Percentiles rank a stretch among this genome's conserved stretches.
Conservation (phyloP, 371 early-diverging fungal genomes). For the Mucor indicus region DNA sequence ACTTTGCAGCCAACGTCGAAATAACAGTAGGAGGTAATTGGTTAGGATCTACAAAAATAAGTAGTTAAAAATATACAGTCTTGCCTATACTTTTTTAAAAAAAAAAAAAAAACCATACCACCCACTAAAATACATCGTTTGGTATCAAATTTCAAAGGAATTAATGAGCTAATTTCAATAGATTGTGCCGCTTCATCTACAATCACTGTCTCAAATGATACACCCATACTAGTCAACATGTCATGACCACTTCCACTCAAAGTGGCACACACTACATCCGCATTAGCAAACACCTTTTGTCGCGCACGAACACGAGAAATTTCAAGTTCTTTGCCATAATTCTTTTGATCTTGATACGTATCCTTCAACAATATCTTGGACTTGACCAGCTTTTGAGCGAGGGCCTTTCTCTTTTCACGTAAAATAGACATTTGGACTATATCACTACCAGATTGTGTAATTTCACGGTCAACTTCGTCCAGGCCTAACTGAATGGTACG, state of each 20-base stretch:
- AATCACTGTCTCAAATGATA: slow-evolving; percentile 80
- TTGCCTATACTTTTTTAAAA: neutral
- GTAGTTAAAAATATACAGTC: neutral
- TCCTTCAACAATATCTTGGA: slow-evolving; percentile 42
- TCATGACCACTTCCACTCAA: slow-evolving; percentile 90
- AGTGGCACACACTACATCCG: slow-evolving; percentile 80
- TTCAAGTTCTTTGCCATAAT: slow-evolving; percentile 48
- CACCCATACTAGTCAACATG: slow-evolving; percentile 56
- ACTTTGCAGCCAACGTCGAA: slow-evolving; percentile 70
- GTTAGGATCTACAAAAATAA: slow-evolving; percentile 73
- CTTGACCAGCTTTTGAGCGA: slow-evolving; percentile 29
- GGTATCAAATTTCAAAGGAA: slow-evolving; percentile 87
- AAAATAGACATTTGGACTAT: slow-evolving; percentile 20
- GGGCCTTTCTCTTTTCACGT: slow-evolving; percentile 26
- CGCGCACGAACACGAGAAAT: slow-evolving; percentile 54
- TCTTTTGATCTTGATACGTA: slow-evolving; percentile 39
- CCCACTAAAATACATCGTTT: slow-evolving; percentile 92
- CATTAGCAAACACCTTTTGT: slow-evolving; percentile 65
- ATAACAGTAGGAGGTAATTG: slow-evolving; percentile 96
- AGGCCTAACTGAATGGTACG: slow-evolving; percentile 45
- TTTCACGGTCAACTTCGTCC: slow-evolving; percentile 52
- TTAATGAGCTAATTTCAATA: slow-evolving; percentile 86
- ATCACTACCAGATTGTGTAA: slow-evolving; percentile 32
- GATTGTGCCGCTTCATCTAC: slow-evolving; percentile 99
- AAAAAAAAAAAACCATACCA: slow-evolving; percentile 36